Evolutionary conservation across 306 rosid genomes (phyloP).

Genomic region (Corylus avellana): DNA sequence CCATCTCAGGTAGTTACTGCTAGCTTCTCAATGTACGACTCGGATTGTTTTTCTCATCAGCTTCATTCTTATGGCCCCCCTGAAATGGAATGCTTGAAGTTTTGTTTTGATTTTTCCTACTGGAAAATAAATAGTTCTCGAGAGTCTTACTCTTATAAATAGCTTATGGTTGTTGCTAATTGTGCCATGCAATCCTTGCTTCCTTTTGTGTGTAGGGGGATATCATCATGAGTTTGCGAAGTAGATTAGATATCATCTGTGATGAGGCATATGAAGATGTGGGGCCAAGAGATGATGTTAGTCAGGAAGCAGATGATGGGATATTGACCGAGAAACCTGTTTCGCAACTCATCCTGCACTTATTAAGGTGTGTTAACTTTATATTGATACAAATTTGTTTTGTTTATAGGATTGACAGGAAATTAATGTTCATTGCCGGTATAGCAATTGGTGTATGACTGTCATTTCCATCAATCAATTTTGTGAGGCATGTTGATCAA

Average conservation of each 20-base stretch:
- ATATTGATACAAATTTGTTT: background rate
- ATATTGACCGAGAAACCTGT: conserved; percentile 52
- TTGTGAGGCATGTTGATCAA: background rate
- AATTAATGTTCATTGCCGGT: background rate
- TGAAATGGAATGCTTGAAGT: background rate
- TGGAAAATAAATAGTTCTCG: background rate
- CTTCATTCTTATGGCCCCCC: background rate
- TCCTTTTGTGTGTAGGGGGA: conserved; percentile 59
- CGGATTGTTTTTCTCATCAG: background rate
- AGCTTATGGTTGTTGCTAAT: background rate
- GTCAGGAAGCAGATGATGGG: conserved; percentile 39
- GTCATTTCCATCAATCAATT: background rate
- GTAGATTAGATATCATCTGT: conserved; percentile 88
- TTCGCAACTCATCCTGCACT: conserved; percentile 49
- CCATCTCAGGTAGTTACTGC: background rate
- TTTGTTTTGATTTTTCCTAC: background rate
- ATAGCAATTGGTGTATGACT: background rate
- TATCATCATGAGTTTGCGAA: conserved; percentile 74
- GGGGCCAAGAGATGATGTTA: conserved; percentile 34
- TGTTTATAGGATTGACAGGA: background rate
- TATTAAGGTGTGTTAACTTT: conserved; percentile 47
- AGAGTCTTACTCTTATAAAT: background rate
- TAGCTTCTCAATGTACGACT: background rate
- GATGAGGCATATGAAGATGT: conserved; percentile 72
- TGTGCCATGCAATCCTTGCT: conserved; percentile 15